Percentiles rank a stretch among this genome's conserved stretches.
Evolutionary conservation across 75 land plant genomes (phyloP).

Genomic region (Sequoiadendron giganteum): DNA sequence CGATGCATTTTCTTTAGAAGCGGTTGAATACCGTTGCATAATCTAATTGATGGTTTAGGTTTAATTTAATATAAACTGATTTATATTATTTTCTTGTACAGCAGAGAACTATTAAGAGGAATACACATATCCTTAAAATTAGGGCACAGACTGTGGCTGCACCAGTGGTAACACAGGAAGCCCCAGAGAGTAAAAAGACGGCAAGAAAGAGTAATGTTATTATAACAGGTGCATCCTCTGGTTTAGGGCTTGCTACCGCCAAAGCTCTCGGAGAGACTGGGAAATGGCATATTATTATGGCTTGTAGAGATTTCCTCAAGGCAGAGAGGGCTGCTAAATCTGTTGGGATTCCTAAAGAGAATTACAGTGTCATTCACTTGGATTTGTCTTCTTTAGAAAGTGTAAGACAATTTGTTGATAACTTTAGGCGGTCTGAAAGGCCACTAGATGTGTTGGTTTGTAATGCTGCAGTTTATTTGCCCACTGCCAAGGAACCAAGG

Average conservation of each 20-base stretch:
- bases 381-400: conserved; percentile 97
- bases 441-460: conserved; percentile 93
- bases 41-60: neutral
- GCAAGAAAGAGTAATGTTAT: conserved; percentile 70
- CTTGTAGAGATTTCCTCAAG: conserved; percentile 98
- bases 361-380: conserved; percentile 92
- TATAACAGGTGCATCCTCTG: conserved; percentile 96
- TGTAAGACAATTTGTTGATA: conserved; percentile 87
- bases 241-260: conserved; percentile 94
- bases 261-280: conserved; percentile 89
- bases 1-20: neutral
- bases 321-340: conserved; percentile 89
- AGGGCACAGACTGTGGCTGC: conserved; percentile 71
- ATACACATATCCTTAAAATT: conserved; percentile 4
- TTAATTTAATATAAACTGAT: neutral
- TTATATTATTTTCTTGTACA: conserved; percentile 8
- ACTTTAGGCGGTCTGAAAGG: conserved; percentile 64
- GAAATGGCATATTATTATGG: conserved; percentile 94
- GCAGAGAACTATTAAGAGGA: conserved; percentile 26
- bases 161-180: conserved; percentile 47
- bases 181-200: conserved; percentile 68
- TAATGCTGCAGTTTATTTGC: conserved; percentile 97
- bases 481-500: conserved; percentile 90
- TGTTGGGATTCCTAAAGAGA: conserved; percentile 82
- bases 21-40: neutral